Base-by-base conservation (phyloP, 1,284 basidiomycete species). In the Naganishia liquefaciens region DNA sequence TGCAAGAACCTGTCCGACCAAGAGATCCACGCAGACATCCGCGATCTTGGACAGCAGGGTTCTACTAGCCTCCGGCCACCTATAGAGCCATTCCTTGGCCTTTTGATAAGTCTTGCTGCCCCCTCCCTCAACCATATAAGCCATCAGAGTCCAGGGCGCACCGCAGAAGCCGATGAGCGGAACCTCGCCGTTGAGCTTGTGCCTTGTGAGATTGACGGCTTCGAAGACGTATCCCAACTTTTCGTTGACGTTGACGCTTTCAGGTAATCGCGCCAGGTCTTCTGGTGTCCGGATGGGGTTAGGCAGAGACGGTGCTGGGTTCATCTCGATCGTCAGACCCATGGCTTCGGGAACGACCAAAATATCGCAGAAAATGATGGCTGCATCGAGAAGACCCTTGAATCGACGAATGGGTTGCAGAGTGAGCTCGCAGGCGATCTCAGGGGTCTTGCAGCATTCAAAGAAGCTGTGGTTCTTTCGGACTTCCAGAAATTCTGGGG, bases 351-450 rank as follows among this genome's bases (percentile, higher is more conserved):
- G 94, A 62, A 98, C 83, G 77, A 98, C 93, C 70, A 98, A 88
- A 78, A 97, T 94, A 78, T 96, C 93, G 73, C 87, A 90, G 82
- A 98, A 98, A 79, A 97, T 96, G 80, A 97, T 97, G 55, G 91
- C 85, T 17, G 93, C 93, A 79, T 97, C 94, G 71, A 97, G 80
- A 40, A 91, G 83, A 54, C 87, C 90, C 9, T 85, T 77, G 79
- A 90, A 97, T 52, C 92, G 86, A 68, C 87, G 85, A 74, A 96
- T 90, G 54, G 94, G 94, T 78, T 97, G 93, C 46, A 96, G 79
- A 5, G 93, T 97, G 72, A 97, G 83, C 75, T 92, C 86, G 46
- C 84, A 87, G 13, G 93, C 93, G 65, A 97, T 85, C 42, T 82
- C 82, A 25, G 94, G 93, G 0, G 89, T 89, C 70, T 90, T 87